Evolutionary conservation across 768 basidiomycete genomes (phyloP).

Genomic region (Sarcomyxa edulis): DNA sequence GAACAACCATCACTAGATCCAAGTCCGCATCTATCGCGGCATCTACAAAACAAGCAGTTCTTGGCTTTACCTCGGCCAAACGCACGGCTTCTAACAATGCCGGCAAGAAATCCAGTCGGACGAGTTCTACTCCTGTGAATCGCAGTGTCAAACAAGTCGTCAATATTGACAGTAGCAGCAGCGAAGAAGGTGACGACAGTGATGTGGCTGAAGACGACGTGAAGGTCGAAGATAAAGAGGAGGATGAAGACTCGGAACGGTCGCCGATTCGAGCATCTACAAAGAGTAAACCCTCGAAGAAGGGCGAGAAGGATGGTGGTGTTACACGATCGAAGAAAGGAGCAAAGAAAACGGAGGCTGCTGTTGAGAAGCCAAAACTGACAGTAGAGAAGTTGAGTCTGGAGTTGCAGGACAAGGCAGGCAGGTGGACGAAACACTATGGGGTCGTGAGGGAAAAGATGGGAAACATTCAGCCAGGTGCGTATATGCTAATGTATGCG

Average conservation of each 20-base stretch:
- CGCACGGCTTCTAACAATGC: constrained; percentile 31
- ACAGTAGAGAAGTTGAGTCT: constrained; percentile 20
- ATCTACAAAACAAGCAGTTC: constrained; percentile 38
- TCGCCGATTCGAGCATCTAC: background rate
- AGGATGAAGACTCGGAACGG: background rate
- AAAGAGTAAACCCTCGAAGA: background rate
- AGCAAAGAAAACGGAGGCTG: constrained; percentile 11
- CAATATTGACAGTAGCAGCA: background rate
- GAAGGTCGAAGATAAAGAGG: background rate
- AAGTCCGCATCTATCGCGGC: constrained; percentile 6
- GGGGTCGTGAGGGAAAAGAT: constrained; percentile 44
- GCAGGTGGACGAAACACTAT: constrained; percentile 48
- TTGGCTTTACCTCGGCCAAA: constrained; percentile 42
- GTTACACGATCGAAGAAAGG: constrained; percentile 9
- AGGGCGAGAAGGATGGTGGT: background rate
- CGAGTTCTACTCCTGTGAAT: constrained; percentile 5
- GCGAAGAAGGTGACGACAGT: background rate
- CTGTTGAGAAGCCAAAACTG: constrained; percentile 9
- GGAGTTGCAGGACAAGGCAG: constrained; percentile 42
- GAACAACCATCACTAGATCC: constrained; percentile 4
- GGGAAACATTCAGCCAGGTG: constrained; percentile 56
- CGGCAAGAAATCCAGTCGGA: constrained; percentile 11
- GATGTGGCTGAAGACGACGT: background rate
- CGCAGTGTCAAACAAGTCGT: constrained; percentile 10
- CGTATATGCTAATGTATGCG: constrained; percentile 21